Conservation (phyloP, 768 basidiomycete genomes). For the Tubosaeta sp. region DNA sequence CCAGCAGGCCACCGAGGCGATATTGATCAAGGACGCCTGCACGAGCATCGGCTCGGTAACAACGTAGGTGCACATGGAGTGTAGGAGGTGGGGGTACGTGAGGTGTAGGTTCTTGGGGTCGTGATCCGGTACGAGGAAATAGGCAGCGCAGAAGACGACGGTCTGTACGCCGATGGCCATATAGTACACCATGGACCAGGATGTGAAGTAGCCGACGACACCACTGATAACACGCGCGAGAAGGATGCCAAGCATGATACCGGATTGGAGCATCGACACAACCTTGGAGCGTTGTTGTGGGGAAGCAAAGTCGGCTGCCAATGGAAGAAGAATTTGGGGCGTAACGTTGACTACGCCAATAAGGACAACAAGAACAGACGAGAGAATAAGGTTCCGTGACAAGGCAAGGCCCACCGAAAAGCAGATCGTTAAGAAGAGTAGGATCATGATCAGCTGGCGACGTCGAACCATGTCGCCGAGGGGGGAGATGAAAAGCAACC, state of each 20-base stretch:
- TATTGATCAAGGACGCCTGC: slow-evolving; percentile 28
- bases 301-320: slow-evolving; percentile 43
- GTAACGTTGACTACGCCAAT: slow-evolving; percentile 39
- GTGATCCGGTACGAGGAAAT: slow-evolving; percentile 37
- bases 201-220: slow-evolving; percentile 38
- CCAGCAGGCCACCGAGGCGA: slow-evolving; percentile 30
- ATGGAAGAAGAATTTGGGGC: slow-evolving; percentile 37
- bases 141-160: slow-evolving; percentile 28
- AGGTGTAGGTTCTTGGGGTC: slow-evolving; percentile 37
- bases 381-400: slow-evolving; percentile 28
- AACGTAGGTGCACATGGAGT: slow-evolving; percentile 37
- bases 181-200: slow-evolving; percentile 41
- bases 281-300: slow-evolving; percentile 19
- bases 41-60: slow-evolving; percentile 41
- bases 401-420: slow-evolving; percentile 40
- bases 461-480: slow-evolving; percentile 45
- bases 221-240: slow-evolving; percentile 33
- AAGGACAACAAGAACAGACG: slow-evolving; percentile 34
- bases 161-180: slow-evolving; percentile 35
- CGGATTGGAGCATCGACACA: slow-evolving; percentile 32
- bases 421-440: slow-evolving; percentile 30
- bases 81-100: slow-evolving; percentile 33
- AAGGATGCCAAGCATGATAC: slow-evolving; percentile 27
- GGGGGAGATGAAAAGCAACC: slow-evolving; percentile 42
- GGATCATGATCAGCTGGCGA: slow-evolving; percentile 36